phyloP scores from a whole-genome alignment of 2,329 filamentous ascomycete species.

The Magnaporthiopsis rhizophila region DNA sequence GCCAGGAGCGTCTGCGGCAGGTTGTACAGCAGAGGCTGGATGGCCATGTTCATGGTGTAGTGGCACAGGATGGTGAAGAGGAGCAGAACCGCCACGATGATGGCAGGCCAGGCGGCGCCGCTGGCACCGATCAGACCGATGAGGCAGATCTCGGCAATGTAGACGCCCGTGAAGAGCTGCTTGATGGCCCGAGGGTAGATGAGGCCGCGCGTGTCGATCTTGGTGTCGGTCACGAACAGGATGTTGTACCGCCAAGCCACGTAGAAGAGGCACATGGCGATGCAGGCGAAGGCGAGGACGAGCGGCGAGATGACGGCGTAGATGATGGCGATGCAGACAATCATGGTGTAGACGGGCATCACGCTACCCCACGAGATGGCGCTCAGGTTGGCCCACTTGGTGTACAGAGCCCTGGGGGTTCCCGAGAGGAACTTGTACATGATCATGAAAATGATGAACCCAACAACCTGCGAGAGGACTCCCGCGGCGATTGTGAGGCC shows the following conservation, averaged over 20 bases:
- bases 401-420: conserved; percentile 75
- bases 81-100: conserved; percentile 67
- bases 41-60: conserved; percentile 61
- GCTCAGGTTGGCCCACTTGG: conserved; percentile 64
- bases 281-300: conserved; percentile 72
- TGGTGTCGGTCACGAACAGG: conserved; percentile 70
- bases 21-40: conserved; percentile 68
- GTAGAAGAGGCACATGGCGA: conserved; percentile 75
- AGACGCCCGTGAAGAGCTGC: conserved; percentile 75
- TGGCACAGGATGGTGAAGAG: conserved; percentile 73
- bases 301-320: conserved; percentile 81
- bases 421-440: conserved; percentile 66
- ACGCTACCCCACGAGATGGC: conserved; percentile 78
- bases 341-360: conserved; percentile 72
- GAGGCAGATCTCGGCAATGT: conserved; percentile 71
- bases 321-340: conserved; percentile 54
- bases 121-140: conserved; percentile 73
- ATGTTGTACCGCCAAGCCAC: conserved; percentile 83
- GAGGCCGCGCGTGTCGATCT: conserved; percentile 85
- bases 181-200: conserved; percentile 85
- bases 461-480: conserved; percentile 61
- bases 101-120: conserved; percentile 57
- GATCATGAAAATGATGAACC: conserved; percentile 66
- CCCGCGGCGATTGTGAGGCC: conserved; percentile 72
- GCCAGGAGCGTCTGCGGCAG: conserved; percentile 62